A percentile compares a stretch with the other conserved stretches of the same genome.
phyloP scores from a whole-genome alignment of 2,329 filamentous ascomycete species.

The Arachnomyces sp. region DNA sequence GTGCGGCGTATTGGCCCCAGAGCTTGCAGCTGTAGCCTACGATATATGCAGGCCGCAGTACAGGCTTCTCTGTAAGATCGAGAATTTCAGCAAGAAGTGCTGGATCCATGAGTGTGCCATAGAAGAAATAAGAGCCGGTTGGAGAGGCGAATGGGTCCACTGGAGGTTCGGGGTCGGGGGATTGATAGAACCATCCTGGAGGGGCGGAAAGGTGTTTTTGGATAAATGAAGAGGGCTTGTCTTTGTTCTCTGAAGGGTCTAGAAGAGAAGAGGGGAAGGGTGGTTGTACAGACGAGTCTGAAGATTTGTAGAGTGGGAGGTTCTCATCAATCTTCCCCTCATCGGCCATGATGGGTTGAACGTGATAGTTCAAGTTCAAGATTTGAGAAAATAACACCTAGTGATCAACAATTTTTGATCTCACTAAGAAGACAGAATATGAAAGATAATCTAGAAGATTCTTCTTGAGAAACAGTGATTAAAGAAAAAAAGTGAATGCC shows the following conservation, averaged over 20 bases:
- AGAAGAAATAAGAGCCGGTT: constrained; percentile 14
- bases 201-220: constrained; percentile 5
- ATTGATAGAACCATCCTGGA: too few relatives aligned
- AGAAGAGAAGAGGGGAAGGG: constrained; percentile 7
- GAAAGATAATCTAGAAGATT: too few relatives aligned
- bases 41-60: constrained; percentile 3
- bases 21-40: constrained; percentile 8
- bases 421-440: too few relatives aligned
- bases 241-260: background rate
- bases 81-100: constrained; percentile 6
- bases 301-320: background rate
- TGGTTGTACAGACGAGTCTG: constrained; percentile 1
- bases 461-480: too few relatives aligned
- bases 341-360: too few relatives aligned
- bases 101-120: constrained; percentile 8
- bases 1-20: constrained; percentile 6
- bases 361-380: too few relatives aligned
- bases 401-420: too few relatives aligned
- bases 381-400: too few relatives aligned
- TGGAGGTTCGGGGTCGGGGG: constrained; percentile 3
- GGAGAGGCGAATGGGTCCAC: background rate
- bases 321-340: too few relatives aligned
- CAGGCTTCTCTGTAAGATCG: background rate
- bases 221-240: too few relatives aligned
- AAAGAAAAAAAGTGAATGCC: too few relatives aligned